Percentiles rank a stretch among this genome's conserved stretches.
Evolutionary conservation across 805 yeast genomes (phyloP).

Genomic region (Candida taoyuanica): DNA sequence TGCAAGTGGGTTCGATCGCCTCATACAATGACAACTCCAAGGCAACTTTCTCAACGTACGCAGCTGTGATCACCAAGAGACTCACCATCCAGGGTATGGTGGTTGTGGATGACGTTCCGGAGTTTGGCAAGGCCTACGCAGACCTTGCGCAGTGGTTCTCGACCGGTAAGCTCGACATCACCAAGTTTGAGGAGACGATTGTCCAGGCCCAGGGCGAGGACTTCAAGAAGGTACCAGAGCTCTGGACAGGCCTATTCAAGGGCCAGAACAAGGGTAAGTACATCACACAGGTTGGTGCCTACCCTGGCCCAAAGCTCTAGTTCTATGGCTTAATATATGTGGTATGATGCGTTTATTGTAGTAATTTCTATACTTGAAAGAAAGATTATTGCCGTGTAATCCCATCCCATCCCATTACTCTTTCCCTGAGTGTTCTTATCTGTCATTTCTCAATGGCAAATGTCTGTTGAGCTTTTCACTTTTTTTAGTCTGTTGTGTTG

Average conservation of each 20-base stretch:
- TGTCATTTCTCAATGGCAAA: no score
- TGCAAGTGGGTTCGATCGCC: conserved; percentile 63
- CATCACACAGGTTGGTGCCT: conserved; percentile 34
- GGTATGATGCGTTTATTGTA: neutral
- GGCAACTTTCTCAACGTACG: conserved; percentile 35
- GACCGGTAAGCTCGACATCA: conserved; percentile 37
- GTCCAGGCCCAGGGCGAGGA: conserved; percentile 38
- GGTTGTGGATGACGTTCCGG: conserved; percentile 37
- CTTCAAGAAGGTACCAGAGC: conserved; percentile 40
- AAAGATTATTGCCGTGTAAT: no score
- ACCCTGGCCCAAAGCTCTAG: no score
- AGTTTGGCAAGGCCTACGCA: conserved; percentile 35
- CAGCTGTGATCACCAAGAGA: conserved; percentile 44
- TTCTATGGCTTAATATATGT: no score
- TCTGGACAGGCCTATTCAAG: conserved; percentile 44
- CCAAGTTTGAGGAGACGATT: conserved; percentile 34
- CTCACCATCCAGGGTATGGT: conserved; percentile 51
- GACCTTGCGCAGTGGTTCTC: conserved; percentile 34
- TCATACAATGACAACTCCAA: conserved; percentile 42
- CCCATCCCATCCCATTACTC: no score
- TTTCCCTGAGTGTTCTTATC: no score
- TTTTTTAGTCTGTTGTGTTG: no score
- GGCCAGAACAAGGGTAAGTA: conserved; percentile 48
- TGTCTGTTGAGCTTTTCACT: no score
- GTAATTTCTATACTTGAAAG: no score